These are phyloP conservation scores for Beta macrorhiza DNA, from an alignment of 179 eudicot species.

Conservation along the genomic window DNA sequence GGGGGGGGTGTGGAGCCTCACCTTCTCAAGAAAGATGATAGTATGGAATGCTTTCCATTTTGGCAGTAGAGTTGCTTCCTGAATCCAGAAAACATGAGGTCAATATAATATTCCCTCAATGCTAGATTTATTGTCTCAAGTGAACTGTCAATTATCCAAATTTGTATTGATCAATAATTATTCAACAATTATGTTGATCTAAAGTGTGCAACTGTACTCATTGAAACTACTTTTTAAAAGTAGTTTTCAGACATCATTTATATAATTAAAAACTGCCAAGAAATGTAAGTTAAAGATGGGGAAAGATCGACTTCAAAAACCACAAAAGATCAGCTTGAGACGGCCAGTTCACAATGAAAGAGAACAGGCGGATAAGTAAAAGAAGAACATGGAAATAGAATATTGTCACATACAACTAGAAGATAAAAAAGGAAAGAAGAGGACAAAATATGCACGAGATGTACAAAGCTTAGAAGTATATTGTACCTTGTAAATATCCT, in stretches of 20 bases:
- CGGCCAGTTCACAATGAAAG: background rate
- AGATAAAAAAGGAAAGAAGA: background rate
- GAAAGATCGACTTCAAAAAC: background rate
- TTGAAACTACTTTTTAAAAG: background rate
- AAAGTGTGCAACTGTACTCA: background rate
- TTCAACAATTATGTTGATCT: background rate
- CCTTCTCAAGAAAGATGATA: constrained; percentile 77
- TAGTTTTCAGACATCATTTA: background rate
- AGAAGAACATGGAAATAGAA: background rate
- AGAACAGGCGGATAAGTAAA: background rate
- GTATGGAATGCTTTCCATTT: constrained; percentile 90
- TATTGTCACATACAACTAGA: background rate
- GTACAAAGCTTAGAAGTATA: background rate
- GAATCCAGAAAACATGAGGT: constrained; percentile 21
- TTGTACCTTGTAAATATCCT: constrained; percentile 64
- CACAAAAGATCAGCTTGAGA: background rate
- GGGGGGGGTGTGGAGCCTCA: constrained; percentile 24
- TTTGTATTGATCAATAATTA: background rate
- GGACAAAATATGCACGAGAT: background rate
- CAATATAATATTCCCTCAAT: background rate
- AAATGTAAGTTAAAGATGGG: background rate
- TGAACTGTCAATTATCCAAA: background rate
- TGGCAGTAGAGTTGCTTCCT: constrained; percentile 69
- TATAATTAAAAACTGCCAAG: background rate
- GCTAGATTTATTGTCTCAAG: background rate